Conservation (phyloP, 495 filamentous ascomycete genomes). For the Lasiosphaeria hispida region DNA sequence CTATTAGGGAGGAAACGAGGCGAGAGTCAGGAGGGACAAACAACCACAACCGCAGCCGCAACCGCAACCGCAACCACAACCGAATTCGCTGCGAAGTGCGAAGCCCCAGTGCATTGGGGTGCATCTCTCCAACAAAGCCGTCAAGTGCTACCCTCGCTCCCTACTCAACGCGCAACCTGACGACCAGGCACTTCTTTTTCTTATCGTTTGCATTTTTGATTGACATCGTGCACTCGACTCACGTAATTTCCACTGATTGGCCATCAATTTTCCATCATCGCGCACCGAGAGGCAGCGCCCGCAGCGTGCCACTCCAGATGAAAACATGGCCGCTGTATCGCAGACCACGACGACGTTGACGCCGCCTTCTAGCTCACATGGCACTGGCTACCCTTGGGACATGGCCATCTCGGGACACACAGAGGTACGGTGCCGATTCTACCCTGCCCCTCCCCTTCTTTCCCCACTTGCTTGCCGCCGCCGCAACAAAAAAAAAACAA, state of each 20-base stretch:
- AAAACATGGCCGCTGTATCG: conserved; percentile 54
- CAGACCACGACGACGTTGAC: conserved; percentile 49
- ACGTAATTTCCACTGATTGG: conserved; percentile 11
- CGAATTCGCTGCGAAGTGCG: background rate
- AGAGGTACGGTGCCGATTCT: conserved; percentile 34
- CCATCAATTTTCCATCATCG: background rate
- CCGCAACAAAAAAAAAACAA: background rate
- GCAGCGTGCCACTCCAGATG: conserved; percentile 18
- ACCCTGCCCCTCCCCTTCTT: background rate
- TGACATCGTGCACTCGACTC: conserved; percentile 1
- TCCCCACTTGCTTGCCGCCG: background rate
- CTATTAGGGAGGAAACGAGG: background rate
- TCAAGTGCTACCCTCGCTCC: background rate
- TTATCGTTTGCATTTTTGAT: background rate
- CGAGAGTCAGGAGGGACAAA: background rate
- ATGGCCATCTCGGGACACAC: conserved; percentile 38
- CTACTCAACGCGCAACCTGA: background rate
- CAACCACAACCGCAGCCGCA: background rate
- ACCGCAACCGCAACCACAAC: background rate
- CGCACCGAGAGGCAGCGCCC: conserved; percentile 13
- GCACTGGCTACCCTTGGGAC: conserved; percentile 50
- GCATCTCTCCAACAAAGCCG: background rate
- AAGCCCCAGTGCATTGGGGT: background rate
- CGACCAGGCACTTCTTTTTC: background rate
- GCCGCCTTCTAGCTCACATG: conserved; percentile 52